Evolutionary conservation across 2,329 filamentous ascomycete genomes (phyloP).

Genomic region (Botrytis medusae): DNA sequence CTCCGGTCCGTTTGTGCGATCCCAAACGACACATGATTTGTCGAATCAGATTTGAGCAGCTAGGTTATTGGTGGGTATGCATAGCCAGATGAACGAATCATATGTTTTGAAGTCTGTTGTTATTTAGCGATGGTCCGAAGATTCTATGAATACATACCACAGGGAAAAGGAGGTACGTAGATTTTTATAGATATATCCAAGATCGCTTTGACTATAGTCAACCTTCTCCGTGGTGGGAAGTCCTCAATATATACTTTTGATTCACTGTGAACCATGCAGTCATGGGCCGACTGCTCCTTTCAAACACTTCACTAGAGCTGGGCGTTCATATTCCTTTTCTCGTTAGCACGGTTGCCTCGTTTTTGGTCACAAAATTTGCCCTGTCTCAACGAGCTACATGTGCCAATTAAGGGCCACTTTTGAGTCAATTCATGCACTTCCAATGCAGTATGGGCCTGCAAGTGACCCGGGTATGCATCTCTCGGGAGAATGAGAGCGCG

Average conservation of each 20-base stretch:
- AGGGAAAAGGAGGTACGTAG: neutral
- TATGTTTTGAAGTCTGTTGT: constrained; percentile 26
- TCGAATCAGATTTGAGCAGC: constrained; percentile 17
- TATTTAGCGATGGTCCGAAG: constrained; percentile 33
- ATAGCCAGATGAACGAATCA: constrained; percentile 32
- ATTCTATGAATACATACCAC: constrained; percentile 20
- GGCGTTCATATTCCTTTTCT: constrained; percentile 24
- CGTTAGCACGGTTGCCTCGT: constrained; percentile 34
- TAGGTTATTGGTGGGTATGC: constrained; percentile 25
- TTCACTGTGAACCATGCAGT: constrained; percentile 20
- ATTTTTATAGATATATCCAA: neutral
- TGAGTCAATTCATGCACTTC: constrained; percentile 7
- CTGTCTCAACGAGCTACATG: constrained; percentile 21
- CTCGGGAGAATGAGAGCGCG: constrained; percentile 9
- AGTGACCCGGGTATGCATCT: constrained; percentile 17
- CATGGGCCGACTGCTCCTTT: constrained; percentile 27
- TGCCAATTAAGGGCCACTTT: constrained; percentile 14
- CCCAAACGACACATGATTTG: constrained; percentile 26
- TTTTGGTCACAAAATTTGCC: constrained; percentile 26
- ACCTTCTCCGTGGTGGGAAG: constrained; percentile 24
- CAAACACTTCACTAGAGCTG: constrained; percentile 25
- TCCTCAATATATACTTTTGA: constrained; percentile 29
- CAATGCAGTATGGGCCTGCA: constrained; percentile 18
- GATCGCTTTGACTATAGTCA: neutral
- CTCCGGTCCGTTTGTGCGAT: neutral